phyloP scores from a whole-genome alignment of 2,329 filamentous ascomycete species.

The Fusarium goolgardi region DNA sequence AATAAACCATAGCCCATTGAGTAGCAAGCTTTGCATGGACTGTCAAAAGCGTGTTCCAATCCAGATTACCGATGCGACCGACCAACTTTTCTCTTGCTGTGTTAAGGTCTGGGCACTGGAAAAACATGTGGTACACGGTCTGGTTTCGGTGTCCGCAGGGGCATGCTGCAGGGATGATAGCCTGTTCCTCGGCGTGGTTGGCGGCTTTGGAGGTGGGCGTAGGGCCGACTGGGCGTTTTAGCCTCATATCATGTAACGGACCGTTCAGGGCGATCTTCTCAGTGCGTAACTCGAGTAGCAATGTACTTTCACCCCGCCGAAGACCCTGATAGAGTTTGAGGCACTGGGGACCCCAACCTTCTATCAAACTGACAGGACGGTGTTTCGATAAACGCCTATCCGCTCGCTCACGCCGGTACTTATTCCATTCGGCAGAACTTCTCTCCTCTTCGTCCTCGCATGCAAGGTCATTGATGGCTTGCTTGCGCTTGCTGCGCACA shows the following conservation, averaged over 20 bases:
- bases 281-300: slow-evolving; percentile 5
- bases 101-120: not conserved
- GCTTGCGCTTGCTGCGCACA: not conserved
- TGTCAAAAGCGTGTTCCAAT: not conserved
- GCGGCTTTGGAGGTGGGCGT: not conserved
- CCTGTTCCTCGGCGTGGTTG: not conserved
- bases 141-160: not conserved
- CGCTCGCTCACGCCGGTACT: not conserved
- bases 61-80: not conserved
- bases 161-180: not conserved
- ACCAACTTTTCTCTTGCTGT: not conserved
- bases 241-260: not conserved
- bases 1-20: not conserved
- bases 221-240: not conserved
- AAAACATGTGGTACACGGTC: not conserved
- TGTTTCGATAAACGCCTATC: too few species aligned
- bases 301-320: not conserved
- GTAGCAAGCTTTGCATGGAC: not conserved
- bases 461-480: not conserved
- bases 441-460: not conserved
- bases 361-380: not conserved
- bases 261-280: not conserved
- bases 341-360: not conserved
- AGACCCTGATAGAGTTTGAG: not conserved
- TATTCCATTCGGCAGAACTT: not conserved